Conservation (phyloP, 192 early-diverging fungal species). For the Spizellomyces sp. region DNA sequence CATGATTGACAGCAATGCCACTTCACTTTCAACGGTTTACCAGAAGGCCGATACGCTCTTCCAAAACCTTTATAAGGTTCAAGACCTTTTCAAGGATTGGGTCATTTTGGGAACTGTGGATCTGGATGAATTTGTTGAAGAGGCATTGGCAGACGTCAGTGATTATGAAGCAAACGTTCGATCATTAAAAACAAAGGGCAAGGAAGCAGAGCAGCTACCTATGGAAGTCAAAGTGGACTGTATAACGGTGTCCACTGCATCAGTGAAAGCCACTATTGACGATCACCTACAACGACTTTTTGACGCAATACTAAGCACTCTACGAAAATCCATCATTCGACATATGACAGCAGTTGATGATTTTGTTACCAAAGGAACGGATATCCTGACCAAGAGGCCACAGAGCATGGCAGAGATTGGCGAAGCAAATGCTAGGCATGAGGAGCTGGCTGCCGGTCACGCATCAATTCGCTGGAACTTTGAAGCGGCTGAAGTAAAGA, state of each 20-base stretch:
- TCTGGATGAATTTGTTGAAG: conserved; percentile 53
- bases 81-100: conserved; percentile 63
- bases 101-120: conserved; percentile 54
- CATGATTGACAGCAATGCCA: conserved; percentile 52
- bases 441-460: conserved; percentile 50
- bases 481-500: conserved; percentile 54
- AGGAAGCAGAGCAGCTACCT: conserved; percentile 59
- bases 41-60: conserved; percentile 55
- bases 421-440: conserved; percentile 51
- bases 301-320: conserved; percentile 48
- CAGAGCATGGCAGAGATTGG: conserved; percentile 59
- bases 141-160: conserved; percentile 39
- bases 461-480: conserved; percentile 46
- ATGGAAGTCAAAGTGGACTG: conserved; percentile 52
- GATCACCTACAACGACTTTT: conserved; percentile 62
- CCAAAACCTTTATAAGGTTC: conserved; percentile 45
- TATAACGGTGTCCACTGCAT: conserved; percentile 53
- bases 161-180: conserved; percentile 61
- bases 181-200: conserved; percentile 58
- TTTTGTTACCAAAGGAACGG: conserved; percentile 51
- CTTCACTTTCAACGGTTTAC: conserved; percentile 51
- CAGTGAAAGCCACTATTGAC: conserved; percentile 62
- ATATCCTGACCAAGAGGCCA: conserved; percentile 48
- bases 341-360: conserved; percentile 50
- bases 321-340: conserved; percentile 38